Evolutionary conservation across 345 rosid genomes (phyloP).

Genomic region (Kandelia obovata): DNA sequence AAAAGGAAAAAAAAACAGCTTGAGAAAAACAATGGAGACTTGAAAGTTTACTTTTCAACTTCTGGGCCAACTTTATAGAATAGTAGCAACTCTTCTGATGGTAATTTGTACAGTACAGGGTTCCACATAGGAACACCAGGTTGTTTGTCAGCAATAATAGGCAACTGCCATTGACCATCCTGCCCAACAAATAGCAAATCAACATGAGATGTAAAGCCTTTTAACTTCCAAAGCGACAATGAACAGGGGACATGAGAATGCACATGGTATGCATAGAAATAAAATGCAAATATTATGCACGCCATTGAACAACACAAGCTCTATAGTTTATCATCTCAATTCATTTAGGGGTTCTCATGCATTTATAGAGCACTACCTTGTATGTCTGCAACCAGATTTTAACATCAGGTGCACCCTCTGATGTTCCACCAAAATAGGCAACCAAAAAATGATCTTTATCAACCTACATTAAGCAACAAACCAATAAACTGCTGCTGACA

Average conservation of each 20-base stretch:
- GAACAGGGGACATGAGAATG: background rate
- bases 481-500: background rate
- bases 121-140: conserved; percentile 82
- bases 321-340: background rate
- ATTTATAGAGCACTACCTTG: conserved; percentile 36
- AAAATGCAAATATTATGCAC: background rate
- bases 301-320: background rate
- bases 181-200: conserved; percentile 26
- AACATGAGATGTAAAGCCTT: background rate
- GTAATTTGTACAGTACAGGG: conserved; percentile 78
- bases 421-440: conserved; percentile 68
- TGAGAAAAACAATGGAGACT: background rate
- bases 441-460: conserved; percentile 60
- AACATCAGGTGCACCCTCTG: conserved; percentile 65
- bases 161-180: conserved; percentile 68
- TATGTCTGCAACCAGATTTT: conserved; percentile 62
- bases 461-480: conserved; percentile 37
- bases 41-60: conserved; percentile 58
- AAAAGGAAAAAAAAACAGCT: background rate
- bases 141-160: conserved; percentile 57
- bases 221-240: conserved; percentile 7
- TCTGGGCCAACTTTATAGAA: conserved; percentile 89
- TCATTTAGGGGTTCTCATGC: background rate
- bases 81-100: conserved; percentile 69
- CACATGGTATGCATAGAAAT: background rate